Evolutionary conservation across 305 asterid genomes (phyloP), one percentile per base, ranked within the genome.

Genomic region (Coffea humblotiana): DNA sequence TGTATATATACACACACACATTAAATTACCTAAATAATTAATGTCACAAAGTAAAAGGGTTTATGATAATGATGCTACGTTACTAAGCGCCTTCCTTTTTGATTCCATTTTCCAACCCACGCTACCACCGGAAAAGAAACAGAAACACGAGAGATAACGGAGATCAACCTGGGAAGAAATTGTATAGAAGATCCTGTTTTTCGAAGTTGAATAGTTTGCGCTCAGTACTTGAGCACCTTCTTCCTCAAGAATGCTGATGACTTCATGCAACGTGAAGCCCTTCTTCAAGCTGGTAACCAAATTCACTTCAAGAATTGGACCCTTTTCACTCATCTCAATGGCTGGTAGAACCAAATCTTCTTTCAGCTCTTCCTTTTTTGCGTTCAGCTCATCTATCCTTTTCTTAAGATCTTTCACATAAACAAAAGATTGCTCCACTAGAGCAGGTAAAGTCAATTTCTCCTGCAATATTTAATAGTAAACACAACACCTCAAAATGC

Each of bases 151-250:
- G 21, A 2, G 60, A 52, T 23, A 52, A 52, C 10, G 4, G 23
- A 70, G 19, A 16, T 8, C 10, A 72, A 74, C 78, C 78, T 75
- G 78, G 21, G 37, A 56, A 58, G 35, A 66, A 58, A 75, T 75
- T 21, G 69, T 58, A 27, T 37, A 75, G 0, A 60, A 35, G 8
- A 40, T 75, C 12, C 70, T 40, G 40, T 58, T 5, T 3, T 13
- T 60, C 14, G 40, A 11, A 40, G 56, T 58, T 75, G 78, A 15
- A 4, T 40, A 60, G 15, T 16, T 12, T 32, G 65, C 56, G 32
- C 18, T 60, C 0, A 60, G 54, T 1, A 75, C 25, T 4, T 21
- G 40, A 6, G 70, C 71, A 23, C 70, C 71, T 40, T 37, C 78
- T n/a, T n/a, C 70, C 58, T 75, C 58, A 40, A 75, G 78, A 75